Evolutionary conservation across 345 rosid genomes (phyloP), one percentile per base, ranked within the genome.

Genomic region (Erysimum cheiranthoides): DNA sequence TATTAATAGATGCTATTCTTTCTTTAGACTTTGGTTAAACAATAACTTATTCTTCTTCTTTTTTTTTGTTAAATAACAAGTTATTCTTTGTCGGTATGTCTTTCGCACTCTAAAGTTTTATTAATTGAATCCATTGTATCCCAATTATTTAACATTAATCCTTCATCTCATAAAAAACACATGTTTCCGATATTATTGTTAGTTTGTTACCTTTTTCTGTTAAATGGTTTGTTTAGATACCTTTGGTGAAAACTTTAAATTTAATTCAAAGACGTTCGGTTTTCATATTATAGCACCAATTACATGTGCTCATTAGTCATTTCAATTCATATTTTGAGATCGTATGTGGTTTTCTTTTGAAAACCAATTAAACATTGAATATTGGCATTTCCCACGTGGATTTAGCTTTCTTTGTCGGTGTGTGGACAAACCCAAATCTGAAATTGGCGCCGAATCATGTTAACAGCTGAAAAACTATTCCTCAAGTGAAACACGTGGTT

Each of bases 371-470:
- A 42, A 69, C 52, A 53, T 17, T 13, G 21, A 17, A 56, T 53
- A 7, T 40, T 69, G 64, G 65, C 54, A 25, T 56, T 56, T 56
- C 32, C 43, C 73, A 69, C 63, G 53, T 17, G 49, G 52, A 18
- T 13, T 51, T 25, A 30, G 13, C 61, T 30, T 68, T 21, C n/a
- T 38, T 43, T 32, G 42, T 40, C 31, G 51, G 73, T 36, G 14
- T 21, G 71, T 53, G 53, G 51, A 31, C 21, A 57, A 46, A 39
- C 25, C 61, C 61, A 0, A 52, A 21, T 52, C 54, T 31, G n/a
- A n/a, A n/a, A 28, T 68, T 32, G 36, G 73, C 50, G 73, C 50
- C 61, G 14, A 51, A 25, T 21, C 14, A 51, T 51, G 57, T 11
- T 21, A n/a, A 17, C 25, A 8, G 8, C 6, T 6, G 6, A 51